These are phyloP conservation scores for Suillus clintonianus DNA, from an alignment of 768 basidiomycete genomes.

Conservation along the genomic window DNA sequence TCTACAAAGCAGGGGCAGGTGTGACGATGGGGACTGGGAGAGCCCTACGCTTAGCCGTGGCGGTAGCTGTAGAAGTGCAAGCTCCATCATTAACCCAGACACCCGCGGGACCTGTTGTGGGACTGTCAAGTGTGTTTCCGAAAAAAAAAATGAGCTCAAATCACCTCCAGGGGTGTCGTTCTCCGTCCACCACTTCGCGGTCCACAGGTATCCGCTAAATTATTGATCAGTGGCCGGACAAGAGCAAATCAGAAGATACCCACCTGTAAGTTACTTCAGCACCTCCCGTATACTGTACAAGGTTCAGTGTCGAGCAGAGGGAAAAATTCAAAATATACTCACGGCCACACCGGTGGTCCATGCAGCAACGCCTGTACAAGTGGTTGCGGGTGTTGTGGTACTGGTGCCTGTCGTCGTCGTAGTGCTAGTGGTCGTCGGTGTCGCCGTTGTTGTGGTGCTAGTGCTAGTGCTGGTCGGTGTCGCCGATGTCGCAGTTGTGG, in stretches of 20 bases:
- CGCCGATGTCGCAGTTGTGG: conserved; percentile 12
- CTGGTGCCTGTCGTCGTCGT: conserved; percentile 24
- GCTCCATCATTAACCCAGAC: conserved; percentile 62
- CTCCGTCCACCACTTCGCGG: conserved; percentile 47
- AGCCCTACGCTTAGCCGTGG: not conserved
- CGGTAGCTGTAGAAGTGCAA: conserved; percentile 32
- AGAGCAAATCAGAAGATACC: conserved; percentile 10
- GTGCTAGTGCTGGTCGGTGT: conserved; percentile 20
- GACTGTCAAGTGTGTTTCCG: not conserved
- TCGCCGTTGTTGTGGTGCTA: conserved; percentile 22
- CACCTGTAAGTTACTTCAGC: conserved; percentile 42
- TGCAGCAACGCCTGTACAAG: conserved; percentile 42
- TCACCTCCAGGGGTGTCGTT: conserved; percentile 35
- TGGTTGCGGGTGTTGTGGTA: conserved; percentile 20
- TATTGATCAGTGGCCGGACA: not conserved
- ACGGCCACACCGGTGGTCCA: conserved; percentile 42
- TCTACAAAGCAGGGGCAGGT: conserved; percentile 5
- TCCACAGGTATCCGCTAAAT: conserved; percentile 47
- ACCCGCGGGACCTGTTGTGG: conserved; percentile 41
- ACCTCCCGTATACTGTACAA: conserved; percentile 44
- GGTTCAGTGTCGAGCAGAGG: not conserved
- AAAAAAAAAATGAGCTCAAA: not conserved
- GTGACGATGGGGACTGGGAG: conserved; percentile 1
- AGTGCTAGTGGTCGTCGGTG: not conserved
- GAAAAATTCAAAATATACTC: conserved; percentile 15